Evolutionary conservation across 495 filamentous ascomycete species (phyloP).

Genomic region (Aspergillus cristatus): DNA sequence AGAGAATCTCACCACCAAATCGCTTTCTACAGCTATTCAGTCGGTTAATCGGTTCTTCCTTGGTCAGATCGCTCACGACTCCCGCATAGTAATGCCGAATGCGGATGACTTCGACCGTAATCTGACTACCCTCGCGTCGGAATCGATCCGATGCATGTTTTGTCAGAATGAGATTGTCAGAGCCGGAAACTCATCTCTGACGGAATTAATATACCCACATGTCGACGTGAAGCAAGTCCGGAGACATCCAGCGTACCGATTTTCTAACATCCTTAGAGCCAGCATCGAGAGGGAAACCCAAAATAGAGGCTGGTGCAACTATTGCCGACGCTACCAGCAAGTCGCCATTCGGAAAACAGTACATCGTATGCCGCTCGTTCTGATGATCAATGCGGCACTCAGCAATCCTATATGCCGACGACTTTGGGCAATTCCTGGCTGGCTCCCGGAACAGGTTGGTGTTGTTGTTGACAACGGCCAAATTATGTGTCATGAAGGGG

Average conservation of each 20-base stretch:
- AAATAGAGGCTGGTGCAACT: slow-evolving; percentile 80
- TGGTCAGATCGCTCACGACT: slow-evolving; percentile 62
- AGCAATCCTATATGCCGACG: slow-evolving; percentile 60
- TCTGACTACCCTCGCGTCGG: slow-evolving; percentile 44
- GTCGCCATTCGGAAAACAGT: slow-evolving; percentile 72
- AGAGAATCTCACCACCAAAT: slow-evolving; percentile 61
- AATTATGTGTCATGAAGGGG: slow-evolving; percentile 83
- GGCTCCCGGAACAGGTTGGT: slow-evolving; percentile 88
- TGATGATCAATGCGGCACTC: slow-evolving; percentile 76
- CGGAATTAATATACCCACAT: slow-evolving; percentile 74
- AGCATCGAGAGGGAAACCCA: slow-evolving; percentile 79
- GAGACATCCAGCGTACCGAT: slow-evolving; percentile 49
- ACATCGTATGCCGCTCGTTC: slow-evolving; percentile 64
- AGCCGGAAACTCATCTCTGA: slow-evolving; percentile 60
- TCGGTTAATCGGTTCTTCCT: slow-evolving; percentile 68
- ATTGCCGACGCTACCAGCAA: slow-evolving; percentile 77
- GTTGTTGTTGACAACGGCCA: slow-evolving; percentile 72
- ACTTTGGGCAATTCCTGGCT: slow-evolving; percentile 78
- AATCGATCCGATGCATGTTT: slow-evolving; percentile 66
- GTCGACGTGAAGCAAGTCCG: slow-evolving; percentile 37
- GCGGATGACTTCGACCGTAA: slow-evolving; percentile 50
- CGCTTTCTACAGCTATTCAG: slow-evolving; percentile 67
- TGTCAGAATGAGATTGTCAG: slow-evolving; percentile 71
- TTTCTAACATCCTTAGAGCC: slow-evolving; percentile 75
- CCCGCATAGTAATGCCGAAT: slow-evolving; percentile 49